Base-by-base conservation (phyloP, 2,329 filamentous ascomycete genomes). In the Pyrenochaeta sp. region DNA sequence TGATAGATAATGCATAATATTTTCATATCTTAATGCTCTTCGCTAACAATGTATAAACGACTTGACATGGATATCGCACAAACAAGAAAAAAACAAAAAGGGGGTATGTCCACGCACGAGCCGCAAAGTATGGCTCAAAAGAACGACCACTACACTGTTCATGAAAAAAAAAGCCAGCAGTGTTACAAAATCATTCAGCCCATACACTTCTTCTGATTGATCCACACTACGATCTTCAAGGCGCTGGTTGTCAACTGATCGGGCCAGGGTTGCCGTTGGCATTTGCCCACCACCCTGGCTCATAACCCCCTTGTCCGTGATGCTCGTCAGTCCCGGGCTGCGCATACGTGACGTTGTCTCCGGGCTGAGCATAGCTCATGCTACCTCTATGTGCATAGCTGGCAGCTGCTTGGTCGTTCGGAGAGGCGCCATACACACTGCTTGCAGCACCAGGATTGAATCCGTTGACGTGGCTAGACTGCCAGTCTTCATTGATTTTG, bases 401-500 rank as follows among this genome's bases (percentile, higher is more conserved):
- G 15, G 37, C 24, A n/a, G 53, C 54, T 24, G 42, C 42, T 2
- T 50, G 54, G 32, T 42, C 30, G 22, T 52, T 53, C 7, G 27
- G 15, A 13, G 40, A 25, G 30, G 36, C 36, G 5, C 51, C 51
- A 27, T 62, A 62, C 2, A 62, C 58, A 45, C 36, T 54, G 13
- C 53, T 34, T 7, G 24, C n/a, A 12, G 58, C 42, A 8, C 49
- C 49, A 10, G 58, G 24, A 27, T 47, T 50, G 52, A 62, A 71
- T 19, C 65, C 64, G 22, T 64, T 59, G 2, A 61, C 50, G 25
- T 63, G 55, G n/a, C 52, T 66, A 5, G 64, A 62, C 22, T 63
- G 62, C 63, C 65, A 68, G 36, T 70, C 65, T 37, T 66, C 62
- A 51, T 56, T 64, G 42, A 78, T 68, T 54, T 72, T 74, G 60